These are phyloP conservation scores for Arthrobotrys pseudoclavata DNA, from an alignment of 2,329 filamentous ascomycete species.

Conservation along the genomic window DNA sequence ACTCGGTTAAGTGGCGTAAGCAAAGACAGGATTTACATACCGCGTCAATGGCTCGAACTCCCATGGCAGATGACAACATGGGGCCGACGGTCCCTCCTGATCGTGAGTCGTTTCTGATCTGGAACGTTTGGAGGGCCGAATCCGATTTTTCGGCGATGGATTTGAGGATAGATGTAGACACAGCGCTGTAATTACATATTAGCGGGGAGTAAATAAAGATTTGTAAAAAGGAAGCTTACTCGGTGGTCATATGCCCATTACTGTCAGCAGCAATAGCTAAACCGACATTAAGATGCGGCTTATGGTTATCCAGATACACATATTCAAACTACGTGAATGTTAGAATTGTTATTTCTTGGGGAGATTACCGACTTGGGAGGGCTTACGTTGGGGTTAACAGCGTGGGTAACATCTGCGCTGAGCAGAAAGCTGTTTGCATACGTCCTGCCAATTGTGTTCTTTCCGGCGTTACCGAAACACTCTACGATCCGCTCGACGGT, in stretches of 20 bases:
- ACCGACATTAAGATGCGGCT: conserved; percentile 89
- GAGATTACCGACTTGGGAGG: background rate
- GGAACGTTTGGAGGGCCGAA: conserved; percentile 84
- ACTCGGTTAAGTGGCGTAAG: background rate
- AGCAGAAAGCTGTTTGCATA: conserved; percentile 93
- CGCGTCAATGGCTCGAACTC: conserved; percentile 85
- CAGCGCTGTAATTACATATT: conserved; percentile 67
- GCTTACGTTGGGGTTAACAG: conserved; percentile 83
- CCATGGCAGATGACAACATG: conserved; percentile 83
- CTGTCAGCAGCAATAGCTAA: conserved; percentile 83
- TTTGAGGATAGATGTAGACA: conserved; percentile 84
- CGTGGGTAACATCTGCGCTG: conserved; percentile 92
- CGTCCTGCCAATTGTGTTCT: conserved; percentile 78
- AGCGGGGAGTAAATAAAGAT: conserved; percentile 1
- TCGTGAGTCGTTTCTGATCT: conserved; percentile 91
- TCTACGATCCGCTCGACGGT: conserved; percentile 86
- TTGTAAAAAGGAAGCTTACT: conserved; percentile 66
- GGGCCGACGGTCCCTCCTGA: conserved; percentile 96
- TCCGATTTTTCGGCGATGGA: conserved; percentile 81
- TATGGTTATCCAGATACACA: conserved; percentile 86
- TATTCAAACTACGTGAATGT: conserved; percentile 73
- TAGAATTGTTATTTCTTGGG: background rate
- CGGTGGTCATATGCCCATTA: conserved; percentile 97
- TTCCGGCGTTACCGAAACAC: conserved; percentile 58
- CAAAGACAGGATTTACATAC: conserved; percentile 10